Evolutionary conservation across 2,329 filamentous ascomycete genomes (phyloP), one percentile per base, ranked within the genome.

Genomic region (Amauroascus verrucosus): DNA sequence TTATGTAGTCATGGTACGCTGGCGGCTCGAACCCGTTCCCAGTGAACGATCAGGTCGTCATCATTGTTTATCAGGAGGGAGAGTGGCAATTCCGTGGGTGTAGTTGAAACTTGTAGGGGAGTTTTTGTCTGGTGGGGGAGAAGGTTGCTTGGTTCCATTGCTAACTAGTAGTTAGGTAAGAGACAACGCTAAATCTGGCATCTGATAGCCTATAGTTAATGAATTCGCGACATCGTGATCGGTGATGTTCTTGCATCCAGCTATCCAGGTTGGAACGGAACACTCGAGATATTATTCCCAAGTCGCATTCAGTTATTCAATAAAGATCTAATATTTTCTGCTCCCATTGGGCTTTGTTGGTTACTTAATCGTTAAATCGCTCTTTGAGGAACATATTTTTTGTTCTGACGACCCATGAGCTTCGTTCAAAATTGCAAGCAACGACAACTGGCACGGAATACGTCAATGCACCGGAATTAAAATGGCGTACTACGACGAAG

Each of bases 401-500:
- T 46, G 43, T 33, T n/a, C 16, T 6, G 35, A 38, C 35, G 35
- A 38, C 38, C 16, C 16, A 24, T 40, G 38, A 33, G 2, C 13
- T 16, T 37, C 26, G 20, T 33, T 24, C 32, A n/a, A 26, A 16
- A 30, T 3, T 3, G n/a, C 44, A 20, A 16, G 2, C 8, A 14
- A 8, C 30, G n/a, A n/a, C n/a, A n/a, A n/a, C n/a, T n/a, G n/a
- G n/a, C 18, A 22, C 16, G 26, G 41, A 46, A 26, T 6, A 48
- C 11, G n/a, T 9, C 30, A n/a, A n/a, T 48, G 2, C 24, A 26
- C 18, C 8, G 28, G 18, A 35, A 24, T 33, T 32, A 18, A 46
- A 37, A 71, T 72, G 70, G 67, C 68, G 51, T 70, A 68, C 57
- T 69, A 72, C 11, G 70, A 72, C 35, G 60, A 64, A 54, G 65